Percentiles rank a stretch among this genome's conserved stretches.
Evolutionary conservation across 164 flowering plant genomes (phyloP).

Genomic region (Piper longum): DNA sequence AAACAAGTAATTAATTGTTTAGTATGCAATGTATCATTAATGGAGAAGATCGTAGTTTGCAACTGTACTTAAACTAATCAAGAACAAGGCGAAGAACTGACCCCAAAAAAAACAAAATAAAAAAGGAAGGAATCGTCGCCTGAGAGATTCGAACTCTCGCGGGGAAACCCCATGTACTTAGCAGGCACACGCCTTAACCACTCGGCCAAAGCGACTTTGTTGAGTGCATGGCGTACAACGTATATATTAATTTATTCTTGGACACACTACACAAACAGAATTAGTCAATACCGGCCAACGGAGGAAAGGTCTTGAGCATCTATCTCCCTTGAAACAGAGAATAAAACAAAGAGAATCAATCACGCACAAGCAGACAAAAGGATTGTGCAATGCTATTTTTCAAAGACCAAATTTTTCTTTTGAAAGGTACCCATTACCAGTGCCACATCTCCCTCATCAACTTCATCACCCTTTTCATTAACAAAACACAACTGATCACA

Average conservation of each 20-base stretch:
- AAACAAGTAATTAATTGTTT: too few species aligned
- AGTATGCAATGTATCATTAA: too few species aligned
- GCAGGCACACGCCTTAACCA: constrained; percentile 99
- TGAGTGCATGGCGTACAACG: background rate
- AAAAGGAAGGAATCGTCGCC: constrained; percentile 22
- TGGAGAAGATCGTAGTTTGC: background rate
- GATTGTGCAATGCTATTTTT: background rate
- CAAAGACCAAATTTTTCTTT: constrained; percentile 1
- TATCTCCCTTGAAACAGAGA: too few species aligned
- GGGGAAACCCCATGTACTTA: constrained; percentile 79
- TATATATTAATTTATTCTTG: too few species aligned
- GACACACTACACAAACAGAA: background rate
- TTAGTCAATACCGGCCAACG: background rate
- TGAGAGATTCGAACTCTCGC: constrained; percentile 79
- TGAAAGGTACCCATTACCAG: constrained; percentile 14
- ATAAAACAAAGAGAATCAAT: background rate
- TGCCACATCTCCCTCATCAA: background rate
- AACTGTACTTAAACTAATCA: background rate
- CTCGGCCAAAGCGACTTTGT: constrained; percentile 72
- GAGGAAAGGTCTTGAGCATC: background rate
- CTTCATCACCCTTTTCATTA: too few species aligned
- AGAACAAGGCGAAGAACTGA: background rate
- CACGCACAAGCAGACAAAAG: background rate
- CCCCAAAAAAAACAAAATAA: background rate
- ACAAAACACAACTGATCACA: background rate